Percentiles rank a stretch among this genome's conserved stretches.
Conservation (phyloP, 805 yeast species). For the Candida coleopterorum region DNA sequence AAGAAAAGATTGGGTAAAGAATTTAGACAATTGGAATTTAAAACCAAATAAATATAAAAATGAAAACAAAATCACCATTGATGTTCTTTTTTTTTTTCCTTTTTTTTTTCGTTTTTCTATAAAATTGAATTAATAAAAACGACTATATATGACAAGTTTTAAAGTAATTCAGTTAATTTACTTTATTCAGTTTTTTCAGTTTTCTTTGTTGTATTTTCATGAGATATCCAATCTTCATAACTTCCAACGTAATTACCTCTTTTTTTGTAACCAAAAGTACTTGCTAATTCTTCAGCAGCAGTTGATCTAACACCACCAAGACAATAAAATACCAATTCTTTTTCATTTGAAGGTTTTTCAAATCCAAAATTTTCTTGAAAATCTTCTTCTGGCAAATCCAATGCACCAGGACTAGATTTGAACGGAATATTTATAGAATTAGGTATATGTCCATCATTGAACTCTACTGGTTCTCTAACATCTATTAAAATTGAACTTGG, state of each 20-base stretch:
- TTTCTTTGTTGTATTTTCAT: constrained; percentile 22
- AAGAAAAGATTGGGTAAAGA: constrained; percentile 82
- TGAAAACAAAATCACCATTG: too few relatives aligned
- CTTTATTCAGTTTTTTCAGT: too few relatives aligned
- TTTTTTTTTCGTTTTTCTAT: too few relatives aligned
- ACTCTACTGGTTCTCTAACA: constrained; percentile 89
- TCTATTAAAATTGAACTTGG: constrained; percentile 64
- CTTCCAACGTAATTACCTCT: constrained; percentile 87
- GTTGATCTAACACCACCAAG: constrained; percentile 88
- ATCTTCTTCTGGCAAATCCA: constrained; percentile 72
- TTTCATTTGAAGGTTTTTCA: constrained; percentile 65
- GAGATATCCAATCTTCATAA: constrained; percentile 72
- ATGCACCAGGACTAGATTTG: constrained; percentile 89
- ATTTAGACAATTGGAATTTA: constrained; percentile 49
- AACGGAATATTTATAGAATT: constrained; percentile 83
- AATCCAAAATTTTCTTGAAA: constrained; percentile 79
- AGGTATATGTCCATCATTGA: constrained; percentile 71
- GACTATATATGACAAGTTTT: constrained; percentile 6
- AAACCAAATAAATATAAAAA: constrained; percentile 3
- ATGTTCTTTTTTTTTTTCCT: too few relatives aligned
- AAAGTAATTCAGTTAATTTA: too few relatives aligned
- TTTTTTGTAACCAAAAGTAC: constrained; percentile 79
- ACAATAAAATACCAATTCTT: constrained; percentile 85
- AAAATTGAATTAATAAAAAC: not conserved
- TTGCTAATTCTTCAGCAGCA: constrained; percentile 88